Evolutionary conservation across 495 filamentous ascomycete species (phyloP).

Genomic region (Aspergillus conjunctus): DNA sequence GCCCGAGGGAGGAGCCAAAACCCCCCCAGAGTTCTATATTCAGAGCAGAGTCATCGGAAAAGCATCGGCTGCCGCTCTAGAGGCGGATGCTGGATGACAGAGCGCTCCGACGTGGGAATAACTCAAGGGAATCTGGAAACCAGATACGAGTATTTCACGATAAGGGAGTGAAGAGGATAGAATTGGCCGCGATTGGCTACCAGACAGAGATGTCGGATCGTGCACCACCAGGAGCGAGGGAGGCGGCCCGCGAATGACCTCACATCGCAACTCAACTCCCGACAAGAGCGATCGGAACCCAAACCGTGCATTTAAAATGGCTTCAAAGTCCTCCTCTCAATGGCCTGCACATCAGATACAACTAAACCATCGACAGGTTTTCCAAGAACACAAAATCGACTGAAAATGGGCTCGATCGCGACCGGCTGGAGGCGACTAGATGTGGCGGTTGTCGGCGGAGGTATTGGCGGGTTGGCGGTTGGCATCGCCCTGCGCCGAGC

Average conservation of each 20-base stretch:
- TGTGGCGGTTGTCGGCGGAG: slow-evolving; percentile 65
- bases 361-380: not conserved
- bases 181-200: too few relatives aligned
- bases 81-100: too few relatives aligned
- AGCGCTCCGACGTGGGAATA: too few relatives aligned
- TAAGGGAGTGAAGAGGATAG: too few relatives aligned
- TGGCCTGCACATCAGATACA: not conserved
- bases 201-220: not conserved
- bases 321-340: not conserved
- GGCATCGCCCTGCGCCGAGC: slow-evolving; percentile 64
- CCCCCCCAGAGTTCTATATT: too few relatives aligned
- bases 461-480: slow-evolving; percentile 67
- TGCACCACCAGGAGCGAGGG: not conserved
- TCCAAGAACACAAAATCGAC: not conserved
- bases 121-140: too few relatives aligned
- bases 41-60: too few relatives aligned
- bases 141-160: too few relatives aligned
- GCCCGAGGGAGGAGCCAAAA: too few relatives aligned
- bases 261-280: not conserved
- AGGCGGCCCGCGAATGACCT: not conserved
- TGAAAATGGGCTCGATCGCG: slow-evolving; percentile 14
- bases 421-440: slow-evolving; percentile 40
- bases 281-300: not conserved
- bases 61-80: too few relatives aligned
- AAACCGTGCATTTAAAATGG: not conserved